Evolutionary conservation across 192 early-diverging fungal genomes (phyloP), one percentile per base, ranked within the genome.

Genomic region (Linnemannia schmuckeri): DNA sequence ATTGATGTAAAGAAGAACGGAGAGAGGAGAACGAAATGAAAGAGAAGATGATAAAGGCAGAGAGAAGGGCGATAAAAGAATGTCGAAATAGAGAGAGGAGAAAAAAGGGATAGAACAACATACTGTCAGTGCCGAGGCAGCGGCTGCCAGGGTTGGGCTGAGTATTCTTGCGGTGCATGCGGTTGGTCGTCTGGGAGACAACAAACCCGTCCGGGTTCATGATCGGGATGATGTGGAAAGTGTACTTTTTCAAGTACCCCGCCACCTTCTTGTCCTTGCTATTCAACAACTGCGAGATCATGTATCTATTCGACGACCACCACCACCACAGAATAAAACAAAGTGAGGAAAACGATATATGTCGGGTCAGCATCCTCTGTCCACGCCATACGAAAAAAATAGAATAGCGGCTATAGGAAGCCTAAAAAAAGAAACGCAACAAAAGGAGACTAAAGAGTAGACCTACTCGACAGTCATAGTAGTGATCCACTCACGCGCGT

Each of bases 201-300:
- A 89, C 91, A 73, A 93, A 93, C 10, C 93, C 93, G 70, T 94
- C 93, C 9, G 89, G 89, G 85, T 94, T 94, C 77, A 91, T 77
- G 40, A 92, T 84, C 18, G 93, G 93, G 55, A 94, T 88, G 37
- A 94, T 78, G 76, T 88, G 86, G 79, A 94, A 91, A 3, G 89
- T 92, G 80, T 90, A 92, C 74, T 86, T 84, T 63, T 33, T 54
- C 61, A 90, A 77, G 61, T 92, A 87, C n/a, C 73, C 80, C 5
- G 88, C 76, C 17, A 88, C 89, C 61, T 74, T 72, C 15, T 89
- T 72, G 69, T 88, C 82, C 54, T 75, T 87, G 12, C 81, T 76
- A 18, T 54, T 78, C 42, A 88, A 70, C 40, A 93, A 80, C 54
- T 87, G 78, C 1, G 77, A 44, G 41, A 78, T 77, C 9, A 87